Evolutionary conservation across 2,329 filamentous ascomycete genomes (phyloP).

Genomic region (Penicillium sp.): DNA sequence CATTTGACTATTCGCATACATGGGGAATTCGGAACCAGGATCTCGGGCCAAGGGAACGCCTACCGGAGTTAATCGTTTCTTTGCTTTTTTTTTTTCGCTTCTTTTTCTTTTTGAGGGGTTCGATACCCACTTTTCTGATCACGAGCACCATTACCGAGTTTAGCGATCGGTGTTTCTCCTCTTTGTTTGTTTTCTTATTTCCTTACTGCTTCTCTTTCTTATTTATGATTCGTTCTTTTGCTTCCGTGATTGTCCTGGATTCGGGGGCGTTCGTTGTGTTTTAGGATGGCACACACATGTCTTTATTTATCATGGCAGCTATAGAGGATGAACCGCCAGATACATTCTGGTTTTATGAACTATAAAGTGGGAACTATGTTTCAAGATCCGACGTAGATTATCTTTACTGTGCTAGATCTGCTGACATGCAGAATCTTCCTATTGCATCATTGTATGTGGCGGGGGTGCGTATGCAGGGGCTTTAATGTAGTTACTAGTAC

Average conservation of each 20-base stretch:
- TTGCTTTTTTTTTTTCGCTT: conserved; percentile 17
- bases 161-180: conserved; percentile 21
- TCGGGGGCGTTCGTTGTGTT: conserved; percentile 4
- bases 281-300: conserved; percentile 6
- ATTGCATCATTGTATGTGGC: conserved; percentile 8
- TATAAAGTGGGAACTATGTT: not conserved
- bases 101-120: conserved; percentile 1
- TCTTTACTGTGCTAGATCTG: not conserved
- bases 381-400: not conserved
- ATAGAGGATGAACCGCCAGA: conserved; percentile 18
- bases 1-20: not conserved
- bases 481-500: too few species aligned
- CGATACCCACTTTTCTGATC: conserved; percentile 17
- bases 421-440: not conserved
- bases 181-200: not conserved
- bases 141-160: conserved; percentile 29
- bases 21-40: not conserved
- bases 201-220: not conserved
- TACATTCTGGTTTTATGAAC: not conserved
- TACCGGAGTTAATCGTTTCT: conserved; percentile 15
- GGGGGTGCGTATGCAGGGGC: not conserved
- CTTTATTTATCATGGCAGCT: conserved; percentile 1
- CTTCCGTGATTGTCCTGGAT: conserved; percentile 7
- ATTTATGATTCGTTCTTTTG: not conserved
- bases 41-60: not conserved